These are phyloP conservation scores for Typha latifolia DNA, from an alignment of 176 grass and related monocot genomes.

Conservation along the genomic window DNA sequence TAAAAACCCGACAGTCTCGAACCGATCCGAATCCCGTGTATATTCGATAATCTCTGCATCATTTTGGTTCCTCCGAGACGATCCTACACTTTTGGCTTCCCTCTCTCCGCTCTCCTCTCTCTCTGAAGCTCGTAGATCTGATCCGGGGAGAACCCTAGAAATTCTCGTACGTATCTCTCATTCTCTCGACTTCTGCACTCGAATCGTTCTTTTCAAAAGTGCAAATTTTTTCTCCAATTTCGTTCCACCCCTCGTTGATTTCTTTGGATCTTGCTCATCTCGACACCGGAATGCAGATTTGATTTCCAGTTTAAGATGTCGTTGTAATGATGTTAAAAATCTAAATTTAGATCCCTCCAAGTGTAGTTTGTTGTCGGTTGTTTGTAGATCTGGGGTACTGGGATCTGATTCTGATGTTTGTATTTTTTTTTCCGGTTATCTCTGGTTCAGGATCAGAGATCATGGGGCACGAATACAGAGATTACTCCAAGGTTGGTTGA, in stretches of 20 bases:
- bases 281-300: background rate
- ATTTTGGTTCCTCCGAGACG: too few relatives aligned
- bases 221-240: background rate
- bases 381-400: background rate
- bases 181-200: background rate
- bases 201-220: background rate
- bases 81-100: background rate
- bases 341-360: too few relatives aligned
- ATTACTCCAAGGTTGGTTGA: constrained; percentile 28
- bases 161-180: background rate
- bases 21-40: too few relatives aligned
- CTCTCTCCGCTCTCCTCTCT: background rate
- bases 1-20: too few relatives aligned
- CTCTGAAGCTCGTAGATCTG: background rate
- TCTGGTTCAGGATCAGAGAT: constrained; percentile 7
- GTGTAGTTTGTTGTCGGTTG: background rate
- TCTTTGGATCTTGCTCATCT: background rate
- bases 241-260: background rate
- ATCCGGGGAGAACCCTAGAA: background rate
- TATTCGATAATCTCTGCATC: too few relatives aligned
- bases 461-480: constrained; percentile 37
- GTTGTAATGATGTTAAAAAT: background rate
- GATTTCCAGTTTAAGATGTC: background rate
- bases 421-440: background rate
- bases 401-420: background rate